phyloP scores from a whole-genome alignment of 2,329 filamentous ascomycete species.

The Phyllosticta ampelicida region DNA sequence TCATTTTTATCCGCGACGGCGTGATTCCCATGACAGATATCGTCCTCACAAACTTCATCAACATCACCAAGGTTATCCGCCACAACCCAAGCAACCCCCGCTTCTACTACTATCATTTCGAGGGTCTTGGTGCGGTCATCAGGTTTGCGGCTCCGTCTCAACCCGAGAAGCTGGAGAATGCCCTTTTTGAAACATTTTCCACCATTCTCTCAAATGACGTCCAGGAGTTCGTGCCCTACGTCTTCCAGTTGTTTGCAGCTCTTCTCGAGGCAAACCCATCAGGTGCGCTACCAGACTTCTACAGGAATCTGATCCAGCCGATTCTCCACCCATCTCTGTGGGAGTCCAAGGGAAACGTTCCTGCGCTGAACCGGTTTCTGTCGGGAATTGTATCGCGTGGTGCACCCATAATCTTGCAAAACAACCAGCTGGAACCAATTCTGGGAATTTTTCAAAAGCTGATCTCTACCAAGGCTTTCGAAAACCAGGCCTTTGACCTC shows the following conservation, averaged over 20 bases:
- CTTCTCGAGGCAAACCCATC: slow-evolving; percentile 78
- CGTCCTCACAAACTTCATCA: slow-evolving; percentile 73
- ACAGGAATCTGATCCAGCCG: slow-evolving; percentile 65
- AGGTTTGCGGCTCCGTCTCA: slow-evolving; percentile 59
- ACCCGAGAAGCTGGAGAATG: slow-evolving; percentile 64
- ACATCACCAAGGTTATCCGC: slow-evolving; percentile 84
- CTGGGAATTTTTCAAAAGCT: slow-evolving; percentile 96
- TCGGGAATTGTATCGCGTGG: slow-evolving; percentile 74
- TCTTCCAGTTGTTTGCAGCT: slow-evolving; percentile 90
- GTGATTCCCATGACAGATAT: slow-evolving; percentile 63
- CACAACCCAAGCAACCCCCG: slow-evolving; percentile 93
- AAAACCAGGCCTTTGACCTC: slow-evolving; percentile 79
- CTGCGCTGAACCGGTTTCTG: slow-evolving; percentile 76
- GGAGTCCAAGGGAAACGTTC: slow-evolving; percentile 88
- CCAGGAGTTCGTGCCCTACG: slow-evolving; percentile 88
- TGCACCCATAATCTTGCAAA: slow-evolving; percentile 58
- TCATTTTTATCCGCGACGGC: slow-evolving; percentile 85
- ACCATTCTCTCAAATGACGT: slow-evolving; percentile 71
- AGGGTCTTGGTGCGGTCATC: slow-evolving; percentile 83
- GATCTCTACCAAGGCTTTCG: slow-evolving; percentile 69
- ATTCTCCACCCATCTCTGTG: slow-evolving; percentile 75
- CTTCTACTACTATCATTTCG: slow-evolving; percentile 98
- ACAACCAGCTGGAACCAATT: slow-evolving; percentile 75
- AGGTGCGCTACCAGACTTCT: slow-evolving; percentile 67
- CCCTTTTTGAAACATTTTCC: slow-evolving; percentile 75